phyloP scores from a whole-genome alignment of 2,329 filamentous ascomycete species.

The Blumeria graminis region DNA sequence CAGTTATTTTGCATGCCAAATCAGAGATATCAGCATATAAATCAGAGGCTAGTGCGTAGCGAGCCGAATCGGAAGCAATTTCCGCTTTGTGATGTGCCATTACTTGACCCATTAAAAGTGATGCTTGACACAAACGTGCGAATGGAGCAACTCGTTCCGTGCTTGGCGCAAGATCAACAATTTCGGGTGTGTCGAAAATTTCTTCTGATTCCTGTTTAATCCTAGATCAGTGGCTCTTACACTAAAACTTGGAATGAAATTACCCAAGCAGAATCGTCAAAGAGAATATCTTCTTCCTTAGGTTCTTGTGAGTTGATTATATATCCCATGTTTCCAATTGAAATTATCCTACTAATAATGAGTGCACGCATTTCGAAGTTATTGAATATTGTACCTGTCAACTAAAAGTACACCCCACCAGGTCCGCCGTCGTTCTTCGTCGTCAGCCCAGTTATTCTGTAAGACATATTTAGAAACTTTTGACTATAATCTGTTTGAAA shows the following conservation, averaged over 20 bases:
- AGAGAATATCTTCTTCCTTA: slow-evolving; percentile 7
- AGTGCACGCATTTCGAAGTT: slow-evolving; percentile 1
- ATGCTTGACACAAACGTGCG: slow-evolving; percentile 23
- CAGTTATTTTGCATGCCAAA: slow-evolving; percentile 9
- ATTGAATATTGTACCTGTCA: slow-evolving; percentile 16
- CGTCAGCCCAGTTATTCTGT: slow-evolving; percentile 22
- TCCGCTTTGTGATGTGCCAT: slow-evolving; percentile 13
- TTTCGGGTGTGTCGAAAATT: slow-evolving; percentile 12
- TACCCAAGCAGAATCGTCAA: slow-evolving; percentile 19
- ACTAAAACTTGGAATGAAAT: neutral
- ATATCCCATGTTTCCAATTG: slow-evolving; percentile 12
- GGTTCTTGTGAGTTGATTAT: slow-evolving; percentile 14
- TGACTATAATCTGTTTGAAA: neutral
- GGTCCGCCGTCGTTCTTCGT: slow-evolving; percentile 21
- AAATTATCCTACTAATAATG: slow-evolving; percentile 10
- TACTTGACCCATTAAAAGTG: slow-evolving; percentile 16
- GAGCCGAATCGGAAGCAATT: slow-evolving; percentile 7
- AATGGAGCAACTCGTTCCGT: slow-evolving; percentile 24
- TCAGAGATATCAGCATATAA: slow-evolving; percentile 10
- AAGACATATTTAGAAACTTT: neutral
- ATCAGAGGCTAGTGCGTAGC: slow-evolving; percentile 9
- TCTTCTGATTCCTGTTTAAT: slow-evolving; percentile 17
- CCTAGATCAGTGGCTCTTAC: neutral
- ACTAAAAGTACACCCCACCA: slow-evolving; percentile 26
- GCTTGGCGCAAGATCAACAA: slow-evolving; percentile 16